Base-by-base conservation (phyloP, 2,329 filamentous ascomycete genomes). In the Penicillium fuscoglaucum region DNA sequence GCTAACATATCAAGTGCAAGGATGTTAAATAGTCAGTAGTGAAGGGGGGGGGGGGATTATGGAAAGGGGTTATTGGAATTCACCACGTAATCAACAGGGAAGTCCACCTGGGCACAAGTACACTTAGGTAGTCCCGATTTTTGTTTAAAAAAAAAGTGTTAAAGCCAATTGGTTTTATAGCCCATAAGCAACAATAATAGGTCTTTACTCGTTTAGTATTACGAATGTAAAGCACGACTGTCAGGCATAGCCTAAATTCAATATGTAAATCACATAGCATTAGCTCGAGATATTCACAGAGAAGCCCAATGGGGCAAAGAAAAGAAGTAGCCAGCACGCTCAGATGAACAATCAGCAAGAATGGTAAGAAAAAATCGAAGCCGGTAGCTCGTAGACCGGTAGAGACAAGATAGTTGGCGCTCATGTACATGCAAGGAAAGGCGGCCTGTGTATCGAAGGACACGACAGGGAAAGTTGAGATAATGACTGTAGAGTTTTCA, bases 351-450 rank as follows among this genome's bases (percentile, higher is more conserved):
- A 54, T 60, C 24, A 52, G 33, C 53, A 60, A 52, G 21, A 57
- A 48, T 41, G 26, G 52, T 50, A 62, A 52, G 31, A 28, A 51
- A 61, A 61, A 62, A 57, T 43, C 8, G 41, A 44, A 52, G 31
- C 17, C 31, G 50, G 26, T 29, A 19, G 29, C n/a, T 47, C n/a
- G 54, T 53, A 40, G 52, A 45, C 50, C 44, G 40, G 39, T 58
- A 63, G 57, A 51, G 58, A 61, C 45, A 64, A 59, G 45, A 44
- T 52, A 62, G 56, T 65, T 62, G 63, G 60, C 52, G 56, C 54
- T 67, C 59, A 67, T 66, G 35, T 66, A 67, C 64, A 68, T 55
- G 53, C 17, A 63, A 65, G 48, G 48, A 60, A 58, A 68, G 50
- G 8, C 47, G 28, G 29, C 35, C 48, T 46, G 21, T 52, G 13